Evolutionary conservation across 805 yeast species (phyloP), one percentile per base, ranked within the genome.

Genomic region (Pichia paraexigua): DNA sequence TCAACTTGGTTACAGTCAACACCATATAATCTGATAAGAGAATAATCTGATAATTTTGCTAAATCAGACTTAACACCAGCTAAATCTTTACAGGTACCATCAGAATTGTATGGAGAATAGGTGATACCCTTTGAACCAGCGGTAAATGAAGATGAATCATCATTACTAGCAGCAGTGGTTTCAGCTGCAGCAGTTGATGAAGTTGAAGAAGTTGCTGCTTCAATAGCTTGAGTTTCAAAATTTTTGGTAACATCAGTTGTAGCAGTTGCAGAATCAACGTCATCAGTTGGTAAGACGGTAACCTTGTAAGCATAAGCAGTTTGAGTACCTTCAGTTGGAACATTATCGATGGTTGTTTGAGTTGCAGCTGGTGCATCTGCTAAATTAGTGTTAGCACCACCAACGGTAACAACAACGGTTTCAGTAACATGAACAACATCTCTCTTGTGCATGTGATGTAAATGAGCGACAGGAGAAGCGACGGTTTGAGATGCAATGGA

Each of bases 1-100:
- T 72, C 80, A 60, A 85, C 94, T 72, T 86, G 94, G 75, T 70
- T 67, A 78, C 95, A 87, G 75, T 87, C 95, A 60, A 83, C 88
- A 76, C 92, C 94, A 75, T 87, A 87, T 58, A 87, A 71, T 80
- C 95, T 82, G 68, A 87, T 81, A 55, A 82, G 60, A 50, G 70
- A 73, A 71, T 68, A 87, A 53, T 64, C 79, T 13, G 78, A 53
- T 56, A 87, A 70, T 54, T 68, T 53, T 20, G 76, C 73, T 51
- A 87, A 63, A 59, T 87, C 95, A 28, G 79, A 60, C 53, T 78
- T 71, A 58, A 87, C 85, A 59, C 77, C 74, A 27, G 71, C 57
- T 40, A 79, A 69, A 40, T 84, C 64, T 73, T 87, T 87, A 75
- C 95, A 87, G 27, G 70, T 69, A 68, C 91, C 92, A 54, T 75